Evolutionary conservation across 164 flowering plant genomes (phyloP), one percentile per base, ranked within the genome.

Genomic region (Chloranthus sessilifolius): DNA sequence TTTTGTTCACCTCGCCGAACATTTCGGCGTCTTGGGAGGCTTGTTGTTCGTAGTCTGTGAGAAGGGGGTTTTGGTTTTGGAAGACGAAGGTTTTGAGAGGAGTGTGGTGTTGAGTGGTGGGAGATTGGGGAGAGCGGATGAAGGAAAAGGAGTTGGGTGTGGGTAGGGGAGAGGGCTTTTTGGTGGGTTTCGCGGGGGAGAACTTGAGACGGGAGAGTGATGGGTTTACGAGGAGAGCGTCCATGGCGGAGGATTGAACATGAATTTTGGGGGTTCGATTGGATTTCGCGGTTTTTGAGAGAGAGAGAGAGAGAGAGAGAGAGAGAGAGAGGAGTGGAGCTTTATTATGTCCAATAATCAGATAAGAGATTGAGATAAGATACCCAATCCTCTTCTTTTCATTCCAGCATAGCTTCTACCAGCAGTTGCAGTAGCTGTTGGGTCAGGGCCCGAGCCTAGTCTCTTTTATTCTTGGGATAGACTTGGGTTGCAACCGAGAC

Each of bases 1-100:
- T 83, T 30, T 55, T 69, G 61, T 48, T 70, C 20, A 92, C 98
- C 38, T 88, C 95, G 15, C 98, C 98, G 61, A 71, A 92, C 2
- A 75, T 52, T 47, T 89, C 97, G 5, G 75, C 85, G 1, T 70
- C 74, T 21, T 46, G 14, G 53, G 41, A 7, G 39, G n/a, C 16
- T 22, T 21, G 47, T 29, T 37, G 47, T 16, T 55, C 44, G 47
- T 37, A 45, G 25, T 46, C 55, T 22, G 47, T 17, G 40, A 48
- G 28, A 17, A 41, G 8, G 53, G 43, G 15, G 64, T 26, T 15
- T 11, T 59, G 66, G 55, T 47, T 47, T 9, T 45, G 55, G 49
- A 63, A 43, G 49, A 23, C 35, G 14, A 26, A 22, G 58, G 20
- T 34, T 15, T 5, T 39, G 29, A 29, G 45, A 26, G 17, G 45